Evolutionary conservation across 1,139 yeast genomes (phyloP).

Genomic region (Meyerozyma guilliermondii): DNA sequence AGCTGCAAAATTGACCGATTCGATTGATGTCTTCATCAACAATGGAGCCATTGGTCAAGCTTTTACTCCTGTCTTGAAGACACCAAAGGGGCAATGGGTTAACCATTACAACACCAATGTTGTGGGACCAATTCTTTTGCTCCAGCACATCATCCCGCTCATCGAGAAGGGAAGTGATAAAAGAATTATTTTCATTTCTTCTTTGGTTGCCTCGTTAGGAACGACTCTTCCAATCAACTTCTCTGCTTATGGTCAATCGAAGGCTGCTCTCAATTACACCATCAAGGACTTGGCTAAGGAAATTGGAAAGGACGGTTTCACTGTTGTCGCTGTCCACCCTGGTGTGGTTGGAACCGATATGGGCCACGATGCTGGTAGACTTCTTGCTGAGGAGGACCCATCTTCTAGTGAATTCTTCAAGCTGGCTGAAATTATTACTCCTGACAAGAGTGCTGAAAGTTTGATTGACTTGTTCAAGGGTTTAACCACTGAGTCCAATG

Average conservation of each 20-base stretch:
- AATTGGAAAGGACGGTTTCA: conserved; percentile 13
- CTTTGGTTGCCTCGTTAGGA: not conserved
- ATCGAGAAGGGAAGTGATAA: conserved; percentile 18
- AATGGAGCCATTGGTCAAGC: not conserved
- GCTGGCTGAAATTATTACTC: too few relatives aligned
- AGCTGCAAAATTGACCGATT: conserved; percentile 2
- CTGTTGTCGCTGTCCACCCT: conserved; percentile 22
- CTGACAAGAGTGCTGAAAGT: too few relatives aligned
- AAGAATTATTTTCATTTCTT: conserved; percentile 6
- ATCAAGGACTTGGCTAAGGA: conserved; percentile 18
- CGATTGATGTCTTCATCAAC: conserved; percentile 2
- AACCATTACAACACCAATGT: conserved; percentile 6
- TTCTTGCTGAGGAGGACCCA: too few relatives aligned
- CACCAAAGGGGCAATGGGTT: conserved; percentile 2
- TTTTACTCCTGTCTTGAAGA: not conserved
- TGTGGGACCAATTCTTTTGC: conserved; percentile 7
- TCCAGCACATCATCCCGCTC: conserved; percentile 4
- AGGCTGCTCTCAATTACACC: conserved; percentile 26
- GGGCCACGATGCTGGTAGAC: conserved; percentile 3
- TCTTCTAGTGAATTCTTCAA: too few relatives aligned
- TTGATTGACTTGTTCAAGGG: too few relatives aligned
- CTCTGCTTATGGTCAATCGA: conserved; percentile 26
- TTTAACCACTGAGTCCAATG: too few relatives aligned
- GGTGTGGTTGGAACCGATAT: conserved; percentile 26
- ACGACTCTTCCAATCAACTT: conserved; percentile 3